Evolutionary conservation across 805 yeast species (phyloP).

Genomic region (Brettanomyces anomalus): DNA sequence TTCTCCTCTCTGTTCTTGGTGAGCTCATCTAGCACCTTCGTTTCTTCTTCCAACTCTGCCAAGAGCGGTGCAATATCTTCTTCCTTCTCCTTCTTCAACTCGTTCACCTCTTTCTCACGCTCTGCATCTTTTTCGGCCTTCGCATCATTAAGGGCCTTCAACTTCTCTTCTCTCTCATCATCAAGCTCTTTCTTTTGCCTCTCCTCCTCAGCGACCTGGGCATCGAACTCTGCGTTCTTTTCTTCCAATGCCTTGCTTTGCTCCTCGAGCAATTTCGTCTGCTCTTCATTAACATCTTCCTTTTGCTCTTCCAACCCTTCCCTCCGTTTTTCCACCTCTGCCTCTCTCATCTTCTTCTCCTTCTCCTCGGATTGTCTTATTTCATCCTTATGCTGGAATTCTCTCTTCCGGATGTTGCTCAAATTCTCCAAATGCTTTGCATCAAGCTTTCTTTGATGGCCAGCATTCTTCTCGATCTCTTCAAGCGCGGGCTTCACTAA

Average conservation of each 20-base stretch:
- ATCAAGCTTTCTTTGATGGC: slow-evolving; percentile 60
- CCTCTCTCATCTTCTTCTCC: slow-evolving; percentile 25
- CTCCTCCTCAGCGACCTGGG: slow-evolving; percentile 30
- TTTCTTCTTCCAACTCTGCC: slow-evolving; percentile 43
- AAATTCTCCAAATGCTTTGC: slow-evolving; percentile 31
- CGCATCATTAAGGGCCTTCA: slow-evolving; percentile 32
- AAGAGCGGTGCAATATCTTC: slow-evolving; percentile 45
- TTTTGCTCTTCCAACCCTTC: slow-evolving; percentile 40
- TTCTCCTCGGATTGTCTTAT: slow-evolving; percentile 30
- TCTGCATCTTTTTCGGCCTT: slow-evolving; percentile 35
- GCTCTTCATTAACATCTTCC: slow-evolving; percentile 36
- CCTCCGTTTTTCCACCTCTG: slow-evolving; percentile 30
- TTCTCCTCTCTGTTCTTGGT: slow-evolving; percentile 39
- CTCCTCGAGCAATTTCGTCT: slow-evolving; percentile 22
- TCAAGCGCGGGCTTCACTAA: slow-evolving; percentile 77
- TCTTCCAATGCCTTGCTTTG: slow-evolving; percentile 31
- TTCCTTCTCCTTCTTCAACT: slow-evolving; percentile 43
- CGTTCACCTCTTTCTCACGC: slow-evolving; percentile 37
- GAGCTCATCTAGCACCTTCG: slow-evolving; percentile 39
- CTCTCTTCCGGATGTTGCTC: slow-evolving; percentile 32
- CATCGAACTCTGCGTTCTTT: slow-evolving; percentile 33
- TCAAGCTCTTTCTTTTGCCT: slow-evolving; percentile 32
- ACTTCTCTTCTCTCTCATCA: slow-evolving; percentile 33
- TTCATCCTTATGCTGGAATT: slow-evolving; percentile 28
- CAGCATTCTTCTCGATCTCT: slow-evolving; percentile 57